Conservation (phyloP, 2,329 filamentous ascomycete genomes). For the Nothopassalora personata region DNA sequence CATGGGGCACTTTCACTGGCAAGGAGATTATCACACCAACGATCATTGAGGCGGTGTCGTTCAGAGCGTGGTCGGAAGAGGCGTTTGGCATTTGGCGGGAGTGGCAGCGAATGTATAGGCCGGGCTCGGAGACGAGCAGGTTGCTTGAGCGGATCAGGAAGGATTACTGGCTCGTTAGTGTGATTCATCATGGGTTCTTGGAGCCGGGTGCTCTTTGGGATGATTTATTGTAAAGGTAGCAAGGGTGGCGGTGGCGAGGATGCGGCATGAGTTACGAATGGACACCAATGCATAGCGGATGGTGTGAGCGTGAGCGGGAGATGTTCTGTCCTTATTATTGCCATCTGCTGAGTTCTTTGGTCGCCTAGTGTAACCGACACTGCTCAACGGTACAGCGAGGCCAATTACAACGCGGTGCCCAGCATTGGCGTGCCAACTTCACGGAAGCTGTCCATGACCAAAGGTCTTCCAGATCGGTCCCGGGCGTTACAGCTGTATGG, state of each 20-base stretch:
- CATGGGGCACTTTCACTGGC: slow-evolving; percentile 90
- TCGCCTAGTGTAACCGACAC: too few species aligned
- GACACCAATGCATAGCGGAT: neutral
- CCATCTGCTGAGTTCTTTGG: neutral
- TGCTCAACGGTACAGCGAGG: too few species aligned
- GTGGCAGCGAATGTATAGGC: slow-evolving; percentile 85
- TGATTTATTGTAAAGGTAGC: slow-evolving; percentile 16
- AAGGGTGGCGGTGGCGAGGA: neutral
- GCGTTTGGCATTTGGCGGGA: slow-evolving; percentile 93
- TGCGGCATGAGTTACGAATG: neutral
- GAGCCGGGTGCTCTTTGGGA: slow-evolving; percentile 68
- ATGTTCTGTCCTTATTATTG: neutral
- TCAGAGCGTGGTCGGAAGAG: slow-evolving; percentile 90
- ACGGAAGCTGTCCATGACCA: too few species aligned
- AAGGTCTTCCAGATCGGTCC: too few species aligned
- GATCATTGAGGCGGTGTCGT: slow-evolving; percentile 93
- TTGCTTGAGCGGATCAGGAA: slow-evolving; percentile 63
- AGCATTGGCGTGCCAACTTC: too few species aligned
- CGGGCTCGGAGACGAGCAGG: slow-evolving; percentile 63
- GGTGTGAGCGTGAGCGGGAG: neutral
- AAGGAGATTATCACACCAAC: slow-evolving; percentile 96
- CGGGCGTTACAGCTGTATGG: too few species aligned
- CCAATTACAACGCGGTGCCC: too few species aligned
- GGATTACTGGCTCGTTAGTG: slow-evolving; percentile 83
- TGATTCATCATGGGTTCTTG: slow-evolving; percentile 76